Base-by-base conservation (phyloP, 2,329 filamentous ascomycete species). In the Pseudogymnoascus sp. region DNA sequence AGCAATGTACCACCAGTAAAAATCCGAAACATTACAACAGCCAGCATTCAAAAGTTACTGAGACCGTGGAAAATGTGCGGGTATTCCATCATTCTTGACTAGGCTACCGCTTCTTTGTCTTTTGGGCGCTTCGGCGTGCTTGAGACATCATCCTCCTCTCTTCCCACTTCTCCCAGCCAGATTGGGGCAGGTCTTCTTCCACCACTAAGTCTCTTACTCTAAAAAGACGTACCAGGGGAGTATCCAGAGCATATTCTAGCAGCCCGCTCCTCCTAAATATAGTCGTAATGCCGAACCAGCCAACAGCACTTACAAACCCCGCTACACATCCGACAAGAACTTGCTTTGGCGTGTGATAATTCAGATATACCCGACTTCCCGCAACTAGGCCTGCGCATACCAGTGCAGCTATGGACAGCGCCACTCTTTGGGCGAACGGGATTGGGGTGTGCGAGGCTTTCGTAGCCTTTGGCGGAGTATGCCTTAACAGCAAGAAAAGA, bases 131-230 rank as follows among this genome's bases (percentile, higher is more conserved):
- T 19, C 47, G 47, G 47, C 47, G 47, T 19, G 50, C 19, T 33
- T 33, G 50, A 21, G 50, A 56, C 29, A 56, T 13, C 6, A 8
- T 10, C 6, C 69, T 72, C 26, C 74, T 75, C 40, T 70, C 70
- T 68, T 93, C 87, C 91, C 93, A 97, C 73, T 90, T 88, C 76
- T 93, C 90, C 93, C 93, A 99, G 1, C 95, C 95, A 44, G 92
- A 88, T 77, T 96, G 91, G 35, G 88, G 88, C 69, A 96, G 76
- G 75, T 97, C 93, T 76, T 97, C 93, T 73, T 89, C 88, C 6
- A 96, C 81, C 11, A 96, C 86, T 66, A 99, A 77, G 75, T 99
- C 95, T 65, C 95, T 82, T 59, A 96, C 78, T 64, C 93, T 82
- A 59, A 95, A 77, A 67, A 86, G 81, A 71, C 83, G 82, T 2